A percentile compares a stretch with the other conserved stretches of the same genome.
phyloP scores from a whole-genome alignment of 352 stramenopile species.

The Globisporangium okanoganense region DNA sequence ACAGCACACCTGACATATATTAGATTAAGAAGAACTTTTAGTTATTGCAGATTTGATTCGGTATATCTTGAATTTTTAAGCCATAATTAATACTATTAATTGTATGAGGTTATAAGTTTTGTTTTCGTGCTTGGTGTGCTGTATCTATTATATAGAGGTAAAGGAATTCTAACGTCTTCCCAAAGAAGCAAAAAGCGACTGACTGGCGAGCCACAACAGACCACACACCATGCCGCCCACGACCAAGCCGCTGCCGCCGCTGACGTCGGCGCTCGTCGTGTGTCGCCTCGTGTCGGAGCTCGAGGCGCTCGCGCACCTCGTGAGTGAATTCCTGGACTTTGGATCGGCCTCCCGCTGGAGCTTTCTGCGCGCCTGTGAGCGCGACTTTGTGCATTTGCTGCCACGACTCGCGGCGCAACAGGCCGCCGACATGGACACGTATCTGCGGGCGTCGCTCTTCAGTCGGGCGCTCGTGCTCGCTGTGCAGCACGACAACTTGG shows the following conservation, averaged over 20 bases:
- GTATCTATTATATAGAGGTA: no score
- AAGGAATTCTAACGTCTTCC: no score
- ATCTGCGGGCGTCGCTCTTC: slow-evolving; percentile 4
- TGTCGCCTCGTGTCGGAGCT: slow-evolving; percentile 11
- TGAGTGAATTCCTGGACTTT: slow-evolving; percentile 14
- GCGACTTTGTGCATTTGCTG: slow-evolving; percentile 1
- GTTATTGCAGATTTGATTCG: no score
- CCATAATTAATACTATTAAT: no score
- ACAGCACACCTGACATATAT: no score
- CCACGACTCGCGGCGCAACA: slow-evolving; percentile 4
- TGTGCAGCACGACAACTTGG: slow-evolving; percentile 6
- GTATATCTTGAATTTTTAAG: no score
- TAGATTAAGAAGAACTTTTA: no score
- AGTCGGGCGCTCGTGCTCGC: slow-evolving; percentile 3
- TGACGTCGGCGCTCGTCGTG: slow-evolving; percentile 12
- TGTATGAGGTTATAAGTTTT: no score
- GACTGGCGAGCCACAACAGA: no score
- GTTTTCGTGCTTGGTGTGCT: no score
- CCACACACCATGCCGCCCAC: background rate
- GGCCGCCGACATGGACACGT: background rate
- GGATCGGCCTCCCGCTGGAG: slow-evolving; percentile 1
- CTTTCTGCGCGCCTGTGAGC: slow-evolving; percentile 12
- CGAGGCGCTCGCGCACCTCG: slow-evolving; percentile 11
- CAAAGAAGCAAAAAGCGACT: no score
- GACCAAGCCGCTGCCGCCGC: background rate